Base-by-base conservation (phyloP, 2,329 filamentous ascomycete species). In the Albifimbria verrucaria region DNA sequence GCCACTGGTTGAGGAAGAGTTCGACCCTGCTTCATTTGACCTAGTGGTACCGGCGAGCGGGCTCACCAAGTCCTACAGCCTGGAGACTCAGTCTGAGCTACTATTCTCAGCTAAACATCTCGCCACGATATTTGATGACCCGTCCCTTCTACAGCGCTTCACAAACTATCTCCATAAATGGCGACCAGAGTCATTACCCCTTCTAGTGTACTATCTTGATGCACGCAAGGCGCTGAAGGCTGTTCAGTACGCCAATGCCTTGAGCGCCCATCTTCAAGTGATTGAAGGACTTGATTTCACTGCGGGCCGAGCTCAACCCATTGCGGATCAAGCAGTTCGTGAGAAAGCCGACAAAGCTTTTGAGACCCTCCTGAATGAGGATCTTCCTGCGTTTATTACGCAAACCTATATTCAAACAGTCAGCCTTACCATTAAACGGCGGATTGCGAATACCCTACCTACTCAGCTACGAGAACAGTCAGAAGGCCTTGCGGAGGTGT, bases 401-500 rank as follows among this genome's bases (percentile, higher is more conserved):
- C 80, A 88, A 55, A 77, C 79, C 1, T 91, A 86, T 69, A 83
- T 85, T 32, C 81, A 85, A 53, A 83, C 86, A 10, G 87, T 89
- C n/a, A 89, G 83, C 61, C 69, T 82, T 17, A 88, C 86, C 23
- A 86, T 92, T 36, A 81, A 83, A 57, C 78, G 82, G 55, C 78
- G 86, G 20, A 83, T 92, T 21, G 86, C 84, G 0, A 86, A 87
- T 4, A 88, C 82, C 1, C 67, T 90, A 22, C 82, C 87, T 2
- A 72, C 79, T 1, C 77, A 87, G 59, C 71, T 90, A 22, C 77
- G 81, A 43, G 84, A 88, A 44, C 80, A 87, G n/a, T 88, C 86
- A 0, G 87, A 92, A 65, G 88, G 87, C 0, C 67, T 92, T 54
- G 88, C 87, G 0, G 88, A 92, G 64, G 87, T 90, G 0, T 92